These are phyloP conservation scores for Ephemerocybe angulata DNA, from an alignment of 768 basidiomycete species.

Conservation along the genomic window DNA sequence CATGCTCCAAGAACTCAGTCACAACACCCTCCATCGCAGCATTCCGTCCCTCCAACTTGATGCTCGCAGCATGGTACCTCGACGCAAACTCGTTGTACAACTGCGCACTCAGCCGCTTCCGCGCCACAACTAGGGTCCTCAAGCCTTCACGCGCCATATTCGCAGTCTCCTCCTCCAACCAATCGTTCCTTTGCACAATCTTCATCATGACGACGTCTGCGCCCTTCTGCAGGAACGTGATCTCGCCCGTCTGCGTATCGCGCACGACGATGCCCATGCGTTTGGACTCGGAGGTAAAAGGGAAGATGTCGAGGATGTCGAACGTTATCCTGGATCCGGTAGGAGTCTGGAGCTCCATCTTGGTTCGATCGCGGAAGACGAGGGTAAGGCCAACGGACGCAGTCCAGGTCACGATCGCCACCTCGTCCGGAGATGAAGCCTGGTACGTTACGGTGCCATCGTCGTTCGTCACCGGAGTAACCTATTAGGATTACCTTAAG, in stretches of 20 bases:
- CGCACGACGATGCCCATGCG: slow-evolving; percentile 98
- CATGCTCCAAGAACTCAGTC: slow-evolving; percentile 73
- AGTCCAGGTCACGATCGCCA: slow-evolving; percentile 97
- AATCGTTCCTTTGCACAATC: slow-evolving; percentile 95
- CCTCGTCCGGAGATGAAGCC: slow-evolving; percentile 98
- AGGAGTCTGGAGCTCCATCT: slow-evolving; percentile 80
- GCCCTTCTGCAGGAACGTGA: slow-evolving; percentile 92
- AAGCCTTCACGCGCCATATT: slow-evolving; percentile 98
- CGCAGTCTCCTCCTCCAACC: slow-evolving; percentile 97
- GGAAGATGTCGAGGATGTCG: slow-evolving; percentile 92
- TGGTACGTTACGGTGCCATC: slow-evolving; percentile 96
- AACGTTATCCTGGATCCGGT: slow-evolving; percentile 60
- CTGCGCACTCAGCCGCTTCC: slow-evolving; percentile 69
- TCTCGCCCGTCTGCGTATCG: slow-evolving; percentile 69
- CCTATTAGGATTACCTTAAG: slow-evolving; percentile 42
- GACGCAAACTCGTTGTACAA: slow-evolving; percentile 72
- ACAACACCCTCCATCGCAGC: slow-evolving; percentile 79
- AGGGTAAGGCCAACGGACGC: slow-evolving; percentile 91
- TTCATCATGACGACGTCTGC: slow-evolving; percentile 97
- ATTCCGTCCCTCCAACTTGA: slow-evolving; percentile 73
- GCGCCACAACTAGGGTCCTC: slow-evolving; percentile 88
- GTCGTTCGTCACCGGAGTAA: slow-evolving; percentile 92
- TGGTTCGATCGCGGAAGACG: slow-evolving; percentile 82
- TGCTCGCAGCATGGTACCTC: slow-evolving; percentile 71
- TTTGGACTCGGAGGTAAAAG: slow-evolving; percentile 98